Evolutionary conservation across 2,329 filamentous ascomycete species (phyloP).

Genomic region (Cordyceps cateniannulata): DNA sequence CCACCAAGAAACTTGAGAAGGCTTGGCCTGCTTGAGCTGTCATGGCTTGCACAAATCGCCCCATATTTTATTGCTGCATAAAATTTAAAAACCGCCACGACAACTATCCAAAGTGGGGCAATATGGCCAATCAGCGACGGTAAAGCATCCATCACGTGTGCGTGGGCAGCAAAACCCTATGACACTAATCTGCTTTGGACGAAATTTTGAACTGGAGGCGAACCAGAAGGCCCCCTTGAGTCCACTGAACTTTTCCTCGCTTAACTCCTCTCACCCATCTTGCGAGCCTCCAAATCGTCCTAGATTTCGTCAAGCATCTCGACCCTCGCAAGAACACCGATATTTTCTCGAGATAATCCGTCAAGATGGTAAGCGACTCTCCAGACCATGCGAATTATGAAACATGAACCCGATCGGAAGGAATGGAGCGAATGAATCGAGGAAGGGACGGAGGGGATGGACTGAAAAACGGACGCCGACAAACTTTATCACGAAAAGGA

Average conservation of each 20-base stretch:
- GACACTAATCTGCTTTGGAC: slow-evolving; percentile 29
- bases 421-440: background rate
- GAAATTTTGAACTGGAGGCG: slow-evolving; percentile 33
- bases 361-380: slow-evolving; percentile 61
- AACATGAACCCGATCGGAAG: background rate
- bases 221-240: slow-evolving; percentile 27
- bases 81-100: slow-evolving; percentile 13
- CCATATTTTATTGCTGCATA: slow-evolving; percentile 7
- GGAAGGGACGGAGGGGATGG: background rate
- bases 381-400: slow-evolving; percentile 15
- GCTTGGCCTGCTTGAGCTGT: background rate
- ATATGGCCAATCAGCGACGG: slow-evolving; percentile 17
- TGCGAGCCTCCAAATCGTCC: slow-evolving; percentile 49
- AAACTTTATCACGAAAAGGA: background rate
- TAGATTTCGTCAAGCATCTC: slow-evolving; percentile 48
- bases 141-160: slow-evolving; percentile 28
- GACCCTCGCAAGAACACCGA: slow-evolving; percentile 41
- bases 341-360: slow-evolving; percentile 43
- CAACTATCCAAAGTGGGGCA: slow-evolving; percentile 5
- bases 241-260: slow-evolving; percentile 44
- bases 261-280: slow-evolving; percentile 40
- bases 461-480: background rate
- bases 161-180: slow-evolving; percentile 32
- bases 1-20: background rate
- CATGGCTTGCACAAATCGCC: slow-evolving; percentile 12